Conservation (phyloP, 129 eudicot genomes). For the Glebionis coronaria region DNA sequence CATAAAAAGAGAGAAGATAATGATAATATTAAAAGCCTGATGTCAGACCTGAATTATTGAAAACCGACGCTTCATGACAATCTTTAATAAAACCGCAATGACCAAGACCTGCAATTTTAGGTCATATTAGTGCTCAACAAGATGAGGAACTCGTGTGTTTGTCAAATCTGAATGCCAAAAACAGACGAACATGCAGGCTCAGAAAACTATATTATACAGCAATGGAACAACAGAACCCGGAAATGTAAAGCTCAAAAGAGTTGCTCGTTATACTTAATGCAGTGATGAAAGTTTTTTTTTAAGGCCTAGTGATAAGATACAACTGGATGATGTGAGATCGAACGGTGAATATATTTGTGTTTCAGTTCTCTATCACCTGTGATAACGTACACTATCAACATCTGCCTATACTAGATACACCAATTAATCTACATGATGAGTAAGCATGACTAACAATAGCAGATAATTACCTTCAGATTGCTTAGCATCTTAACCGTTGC, state of each 20-base stretch:
- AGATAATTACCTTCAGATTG: constrained; percentile 75
- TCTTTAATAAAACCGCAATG: constrained; percentile 80
- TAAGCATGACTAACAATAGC: constrained; percentile 13
- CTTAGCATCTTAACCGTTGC: constrained; percentile 99
- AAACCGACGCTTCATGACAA: constrained; percentile 86
- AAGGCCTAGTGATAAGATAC: background rate
- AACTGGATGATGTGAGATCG: too few relatives aligned
- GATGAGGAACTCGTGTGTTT: constrained; percentile 2
- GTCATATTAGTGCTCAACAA: background rate
- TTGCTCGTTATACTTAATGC: constrained; percentile 3
- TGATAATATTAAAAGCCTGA: background rate
- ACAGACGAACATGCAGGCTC: background rate
- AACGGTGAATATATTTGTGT: too few relatives aligned
- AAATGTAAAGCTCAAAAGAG: background rate
- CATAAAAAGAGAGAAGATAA: background rate
- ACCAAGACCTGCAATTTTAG: constrained; percentile 78
- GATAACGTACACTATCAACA: background rate
- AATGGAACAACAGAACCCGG: background rate
- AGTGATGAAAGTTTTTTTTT: background rate
- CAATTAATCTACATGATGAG: constrained; percentile 15
- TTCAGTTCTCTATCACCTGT: background rate
- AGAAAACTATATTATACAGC: background rate
- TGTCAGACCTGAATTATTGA: constrained; percentile 88
- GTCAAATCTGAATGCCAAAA: constrained; percentile 22
- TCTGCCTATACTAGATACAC: constrained; percentile 11